Base-by-base conservation (phyloP, 2,329 filamentous ascomycete genomes). In the Plenodomus lindquistii region DNA sequence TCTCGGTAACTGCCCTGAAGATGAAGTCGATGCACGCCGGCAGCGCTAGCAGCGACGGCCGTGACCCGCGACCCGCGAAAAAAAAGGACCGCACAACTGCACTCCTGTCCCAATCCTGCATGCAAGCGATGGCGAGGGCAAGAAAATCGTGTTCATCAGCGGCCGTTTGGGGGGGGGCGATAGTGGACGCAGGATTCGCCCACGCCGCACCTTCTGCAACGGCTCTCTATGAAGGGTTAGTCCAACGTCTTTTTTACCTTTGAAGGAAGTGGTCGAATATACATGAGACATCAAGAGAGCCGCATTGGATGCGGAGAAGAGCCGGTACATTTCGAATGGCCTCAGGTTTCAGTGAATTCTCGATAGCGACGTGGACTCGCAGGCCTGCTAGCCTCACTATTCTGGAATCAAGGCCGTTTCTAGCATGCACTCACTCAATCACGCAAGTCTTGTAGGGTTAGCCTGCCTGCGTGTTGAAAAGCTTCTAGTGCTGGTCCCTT, bases 251-350 rank as follows among this genome's bases (percentile, higher is more conserved):
- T 31, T 7, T 13, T 31, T 4, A 4, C 27, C 11, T 31, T 7
- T 7, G 27, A 31, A 31, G 27, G 45, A 22, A 37, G 37, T 37
- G 35, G 39, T 46, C 22, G 46, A 43, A 52, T 62, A 49, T 60
- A 62, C 40, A 38, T 63, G 60, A 63, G 57, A 62, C 60, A 27
- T 38, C 55, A 48, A 54, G 44, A 60, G 51, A 51, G 46, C 53
- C 45, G 40, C 47, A 37, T 43, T 34, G 55, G 40, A 55, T 51
- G 43, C 43, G 37, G 52, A 52, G 46, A 44, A 40, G 44, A 38
- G 35, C 44, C 35, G 19, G 19, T 4, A 42, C 44, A 51, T 55
- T 46, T 46, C 43, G 40, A 29, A 36, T 39, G 39, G 55, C 57
- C 52, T 52, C 57, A 59, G 43, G 49, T 56, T 46, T 43, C 50